Percentiles rank a stretch among this genome's conserved stretches.
phyloP scores from a whole-genome alignment of 164 flowering plant genomes.

The Tetrastigma voinierianum region DNA sequence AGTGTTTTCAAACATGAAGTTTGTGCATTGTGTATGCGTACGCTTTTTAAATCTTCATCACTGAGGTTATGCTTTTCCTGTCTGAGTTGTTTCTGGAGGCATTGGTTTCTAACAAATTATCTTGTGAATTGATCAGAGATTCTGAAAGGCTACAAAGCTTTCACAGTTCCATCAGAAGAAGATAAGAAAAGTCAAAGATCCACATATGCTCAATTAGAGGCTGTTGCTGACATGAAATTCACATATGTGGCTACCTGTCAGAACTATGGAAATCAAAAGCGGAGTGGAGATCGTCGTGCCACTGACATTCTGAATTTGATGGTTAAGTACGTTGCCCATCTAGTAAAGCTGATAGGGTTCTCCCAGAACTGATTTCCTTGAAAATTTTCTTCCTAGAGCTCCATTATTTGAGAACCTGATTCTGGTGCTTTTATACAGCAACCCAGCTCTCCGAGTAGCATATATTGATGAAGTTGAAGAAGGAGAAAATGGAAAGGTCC shows the following conservation, averaged over 20 bases:
- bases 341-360: slow-evolving; percentile 1
- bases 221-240: slow-evolving; percentile 96
- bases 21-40: background rate
- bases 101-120: slow-evolving; percentile 12
- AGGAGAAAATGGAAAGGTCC: slow-evolving; percentile 63
- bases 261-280: slow-evolving; percentile 93
- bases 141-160: slow-evolving; percentile 85
- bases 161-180: slow-evolving; percentile 62
- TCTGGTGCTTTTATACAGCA: slow-evolving; percentile 34
- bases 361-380: slow-evolving; percentile 1
- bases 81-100: background rate
- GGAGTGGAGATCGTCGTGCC: slow-evolving; percentile 90
- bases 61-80: too few species aligned
- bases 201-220: slow-evolving; percentile 74
- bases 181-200: slow-evolving; percentile 89
- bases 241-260: slow-evolving; percentile 97
- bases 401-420: slow-evolving; percentile 6
- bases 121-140: slow-evolving; percentile 54
- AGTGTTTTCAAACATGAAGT: background rate
- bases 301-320: slow-evolving; percentile 92
- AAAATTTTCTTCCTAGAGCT: background rate
- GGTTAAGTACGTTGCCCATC: slow-evolving; percentile 76
- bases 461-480: slow-evolving; percentile 99
- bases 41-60: background rate
- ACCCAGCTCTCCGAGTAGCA: slow-evolving; percentile 96